Conservation (phyloP, 345 rosid species). For the Brassica incana region DNA sequence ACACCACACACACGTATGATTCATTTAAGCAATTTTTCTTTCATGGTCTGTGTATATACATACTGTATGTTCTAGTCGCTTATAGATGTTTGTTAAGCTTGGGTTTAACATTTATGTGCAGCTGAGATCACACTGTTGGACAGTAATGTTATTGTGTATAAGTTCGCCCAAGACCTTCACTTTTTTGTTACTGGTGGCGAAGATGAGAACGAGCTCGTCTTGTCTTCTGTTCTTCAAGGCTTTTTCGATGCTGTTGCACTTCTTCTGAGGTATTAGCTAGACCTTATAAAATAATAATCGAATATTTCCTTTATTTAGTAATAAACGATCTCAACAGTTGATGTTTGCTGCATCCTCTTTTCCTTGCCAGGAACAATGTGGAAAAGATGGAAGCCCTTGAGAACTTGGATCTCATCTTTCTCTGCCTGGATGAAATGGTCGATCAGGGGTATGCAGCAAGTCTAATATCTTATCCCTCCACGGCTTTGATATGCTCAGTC, state of each 20-base stretch:
- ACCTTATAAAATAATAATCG: conserved; percentile 34
- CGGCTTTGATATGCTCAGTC: neutral
- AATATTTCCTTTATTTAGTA: neutral
- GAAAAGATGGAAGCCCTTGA: conserved; percentile 91
- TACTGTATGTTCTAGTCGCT: neutral
- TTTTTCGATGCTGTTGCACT: conserved; percentile 76
- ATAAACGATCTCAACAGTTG: neutral
- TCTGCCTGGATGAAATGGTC: conserved; percentile 88
- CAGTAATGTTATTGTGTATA: conserved; percentile 66
- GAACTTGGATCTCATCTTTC: conserved; percentile 40
- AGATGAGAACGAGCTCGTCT: conserved; percentile 81
- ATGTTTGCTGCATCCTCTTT: conserved; percentile 15
- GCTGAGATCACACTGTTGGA: conserved; percentile 82
- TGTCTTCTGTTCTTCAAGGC: conserved; percentile 78
- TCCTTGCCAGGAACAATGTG: conserved; percentile 55
- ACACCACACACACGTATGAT: neutral
- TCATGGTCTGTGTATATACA: too few species aligned
- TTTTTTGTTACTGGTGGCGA: conserved; percentile 88
- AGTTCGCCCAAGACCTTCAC: conserved; percentile 84
- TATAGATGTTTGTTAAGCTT: conserved; percentile 19
- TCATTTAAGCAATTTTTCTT: neutral
- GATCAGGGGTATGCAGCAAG: conserved; percentile 73
- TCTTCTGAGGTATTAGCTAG: conserved; percentile 65
- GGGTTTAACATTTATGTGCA: conserved; percentile 43
- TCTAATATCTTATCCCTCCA: neutral